phyloP scores from a whole-genome alignment of 495 filamentous ascomycete species.

The Lasiosphaeria hispida region DNA sequence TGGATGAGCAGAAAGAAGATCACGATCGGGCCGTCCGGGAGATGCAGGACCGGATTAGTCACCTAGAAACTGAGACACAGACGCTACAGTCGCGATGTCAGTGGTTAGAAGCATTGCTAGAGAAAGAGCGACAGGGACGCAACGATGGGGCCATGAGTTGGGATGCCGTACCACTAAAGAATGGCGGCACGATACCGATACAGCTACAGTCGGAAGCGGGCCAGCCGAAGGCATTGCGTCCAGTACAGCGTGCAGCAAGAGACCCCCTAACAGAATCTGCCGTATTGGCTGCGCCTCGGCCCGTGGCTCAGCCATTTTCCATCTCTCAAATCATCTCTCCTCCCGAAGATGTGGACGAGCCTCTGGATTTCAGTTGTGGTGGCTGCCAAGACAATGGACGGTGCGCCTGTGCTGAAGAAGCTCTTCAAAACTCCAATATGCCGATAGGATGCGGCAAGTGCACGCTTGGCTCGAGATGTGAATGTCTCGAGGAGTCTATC shows the following conservation, averaged over 20 bases:
- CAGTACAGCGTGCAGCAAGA: conserved; percentile 26
- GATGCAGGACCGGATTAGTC: conserved; percentile 42
- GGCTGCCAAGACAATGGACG: conserved; percentile 45
- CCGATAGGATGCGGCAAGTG: conserved; percentile 64
- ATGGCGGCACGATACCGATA: conserved; percentile 8
- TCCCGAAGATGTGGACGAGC: conserved; percentile 31
- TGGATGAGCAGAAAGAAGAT: conserved; percentile 59
- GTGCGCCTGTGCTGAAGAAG: conserved; percentile 55
- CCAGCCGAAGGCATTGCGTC: conserved; percentile 14
- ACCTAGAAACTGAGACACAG: conserved; percentile 46
- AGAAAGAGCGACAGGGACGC: conserved; percentile 39
- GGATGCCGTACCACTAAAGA: conserved; percentile 17
- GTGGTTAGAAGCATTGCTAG: conserved; percentile 41
- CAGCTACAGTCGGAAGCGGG: conserved; percentile 9
- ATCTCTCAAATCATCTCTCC: conserved; percentile 51
- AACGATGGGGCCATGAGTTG: conserved; percentile 16
- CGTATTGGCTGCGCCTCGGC: conserved; percentile 28
- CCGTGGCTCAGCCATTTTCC: conserved; percentile 36
- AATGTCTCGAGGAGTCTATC: conserved; percentile 69
- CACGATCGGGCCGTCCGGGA: conserved; percentile 47
- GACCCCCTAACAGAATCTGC: neutral
- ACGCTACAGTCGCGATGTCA: conserved; percentile 41
- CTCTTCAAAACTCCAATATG: conserved; percentile 34
- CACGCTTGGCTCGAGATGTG: conserved; percentile 55
- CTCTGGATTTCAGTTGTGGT: conserved; percentile 45